Conservation (phyloP, 116 monocot species). For the Zostera marina region DNA sequence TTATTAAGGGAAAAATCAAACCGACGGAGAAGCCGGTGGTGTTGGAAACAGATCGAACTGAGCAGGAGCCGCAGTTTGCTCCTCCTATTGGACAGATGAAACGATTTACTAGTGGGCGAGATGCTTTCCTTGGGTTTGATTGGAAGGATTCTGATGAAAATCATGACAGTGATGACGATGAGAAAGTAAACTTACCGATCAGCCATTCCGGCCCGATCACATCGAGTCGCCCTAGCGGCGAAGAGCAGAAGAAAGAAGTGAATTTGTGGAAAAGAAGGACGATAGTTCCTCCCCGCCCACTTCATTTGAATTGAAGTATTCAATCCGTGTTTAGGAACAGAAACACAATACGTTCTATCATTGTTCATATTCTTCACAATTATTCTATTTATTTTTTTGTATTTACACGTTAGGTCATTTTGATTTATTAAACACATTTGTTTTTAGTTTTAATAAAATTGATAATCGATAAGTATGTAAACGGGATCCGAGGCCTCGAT, state of each 20-base stretch:
- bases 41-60: background rate
- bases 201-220: slow-evolving; percentile 27
- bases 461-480: too few species aligned
- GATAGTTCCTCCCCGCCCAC: slow-evolving; percentile 11
- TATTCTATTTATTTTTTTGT: too few species aligned
- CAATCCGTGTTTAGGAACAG: too few species aligned
- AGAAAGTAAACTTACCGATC: slow-evolving; percentile 16
- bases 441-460: too few species aligned
- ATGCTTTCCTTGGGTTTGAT: slow-evolving; percentile 25
- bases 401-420: too few species aligned
- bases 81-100: slow-evolving; percentile 26
- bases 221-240: background rate
- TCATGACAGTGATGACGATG: background rate
- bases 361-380: too few species aligned
- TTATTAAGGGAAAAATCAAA: background rate
- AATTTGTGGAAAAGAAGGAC: slow-evolving; percentile 81
- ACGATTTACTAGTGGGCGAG: slow-evolving; percentile 31
- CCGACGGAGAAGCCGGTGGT: background rate
- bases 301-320: background rate
- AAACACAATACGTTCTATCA: too few species aligned
- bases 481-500: too few species aligned
- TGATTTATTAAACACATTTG: too few species aligned
- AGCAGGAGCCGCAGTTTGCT: background rate
- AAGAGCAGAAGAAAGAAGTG: slow-evolving; percentile 62
- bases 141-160: slow-evolving; percentile 15